These are phyloP conservation scores for Scenedesmus sp. DNA, from an alignment of 163 green algal species.

Conservation along the genomic window DNA sequence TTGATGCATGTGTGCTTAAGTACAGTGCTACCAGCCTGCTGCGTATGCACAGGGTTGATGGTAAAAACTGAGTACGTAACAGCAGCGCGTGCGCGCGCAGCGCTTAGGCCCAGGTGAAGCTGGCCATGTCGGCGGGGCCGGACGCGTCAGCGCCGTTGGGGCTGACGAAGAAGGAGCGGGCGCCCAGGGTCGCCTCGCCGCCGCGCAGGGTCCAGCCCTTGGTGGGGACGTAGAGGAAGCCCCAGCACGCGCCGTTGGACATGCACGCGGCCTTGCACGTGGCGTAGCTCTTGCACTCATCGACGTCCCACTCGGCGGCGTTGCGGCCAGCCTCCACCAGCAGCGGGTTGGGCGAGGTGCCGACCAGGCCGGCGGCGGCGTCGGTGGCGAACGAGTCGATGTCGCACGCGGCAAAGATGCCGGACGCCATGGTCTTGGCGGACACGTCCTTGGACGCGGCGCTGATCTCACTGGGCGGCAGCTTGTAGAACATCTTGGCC, in stretches of 20 bases:
- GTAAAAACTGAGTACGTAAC: too few species aligned
- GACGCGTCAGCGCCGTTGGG: too few species aligned
- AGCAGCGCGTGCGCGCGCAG: too few species aligned
- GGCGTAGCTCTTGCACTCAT: not conserved
- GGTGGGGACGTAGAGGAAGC: constrained; percentile 6
- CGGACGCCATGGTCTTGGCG: constrained; percentile 1
- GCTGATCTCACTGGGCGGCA: too few species aligned
- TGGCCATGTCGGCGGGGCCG: too few species aligned
- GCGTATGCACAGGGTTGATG: too few species aligned
- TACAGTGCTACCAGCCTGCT: too few species aligned
- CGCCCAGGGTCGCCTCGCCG: not conserved
- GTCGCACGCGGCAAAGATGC: not conserved
- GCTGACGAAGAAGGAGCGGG: not conserved
- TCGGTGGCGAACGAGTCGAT: not conserved
- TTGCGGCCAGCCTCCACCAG: not conserved
- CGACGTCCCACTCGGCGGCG: not conserved
- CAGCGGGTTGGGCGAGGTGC: not conserved
- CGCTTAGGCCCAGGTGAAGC: too few species aligned
- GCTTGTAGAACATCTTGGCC: too few species aligned
- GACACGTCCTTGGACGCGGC: too few species aligned
- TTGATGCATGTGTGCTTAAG: too few species aligned
- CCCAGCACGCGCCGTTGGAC: not conserved
- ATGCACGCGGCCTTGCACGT: not conserved
- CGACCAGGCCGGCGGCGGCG: not conserved
- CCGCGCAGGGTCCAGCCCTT: constrained; percentile 1